Percentiles rank a stretch among this genome's conserved stretches.
phyloP scores from a whole-genome alignment of 441 rosid genomes.

The Euphorbia corollata region DNA sequence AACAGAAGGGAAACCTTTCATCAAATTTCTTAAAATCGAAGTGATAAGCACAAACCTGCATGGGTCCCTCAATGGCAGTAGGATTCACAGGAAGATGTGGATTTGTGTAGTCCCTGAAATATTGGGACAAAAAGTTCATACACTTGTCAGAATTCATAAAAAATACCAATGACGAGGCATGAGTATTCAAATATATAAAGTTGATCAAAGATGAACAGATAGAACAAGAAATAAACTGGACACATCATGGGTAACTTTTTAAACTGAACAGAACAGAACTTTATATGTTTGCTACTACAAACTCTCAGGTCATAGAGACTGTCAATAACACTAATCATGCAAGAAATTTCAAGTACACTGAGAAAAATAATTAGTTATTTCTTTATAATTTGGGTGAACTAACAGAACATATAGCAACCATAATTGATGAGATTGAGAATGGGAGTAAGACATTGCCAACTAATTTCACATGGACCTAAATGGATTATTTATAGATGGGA shows the following conservation, averaged over 20 bases:
- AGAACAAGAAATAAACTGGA: neutral
- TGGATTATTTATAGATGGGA: too few species aligned
- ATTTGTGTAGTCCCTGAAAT: conserved; percentile 87
- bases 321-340: neutral
- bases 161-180: conserved; percentile 1
- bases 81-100: conserved; percentile 98
- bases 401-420: neutral
- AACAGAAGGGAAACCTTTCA: neutral
- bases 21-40: conserved; percentile 1
- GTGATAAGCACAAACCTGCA: conserved; percentile 45
- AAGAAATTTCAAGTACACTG: neutral
- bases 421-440: neutral
- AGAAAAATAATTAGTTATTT: too few species aligned
- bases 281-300: neutral
- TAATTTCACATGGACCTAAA: too few species aligned
- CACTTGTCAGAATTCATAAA: conserved; percentile 12
- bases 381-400: neutral
- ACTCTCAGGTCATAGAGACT: neutral
- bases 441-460: neutral
- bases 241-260: neutral
- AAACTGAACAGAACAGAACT: neutral
- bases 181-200: neutral
- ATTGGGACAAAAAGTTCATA: conserved; percentile 14
- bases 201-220: neutral
- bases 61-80: conserved; percentile 77